Conservation (phyloP, 108 stramenopile species). For the Discostella pseudostelligera region DNA sequence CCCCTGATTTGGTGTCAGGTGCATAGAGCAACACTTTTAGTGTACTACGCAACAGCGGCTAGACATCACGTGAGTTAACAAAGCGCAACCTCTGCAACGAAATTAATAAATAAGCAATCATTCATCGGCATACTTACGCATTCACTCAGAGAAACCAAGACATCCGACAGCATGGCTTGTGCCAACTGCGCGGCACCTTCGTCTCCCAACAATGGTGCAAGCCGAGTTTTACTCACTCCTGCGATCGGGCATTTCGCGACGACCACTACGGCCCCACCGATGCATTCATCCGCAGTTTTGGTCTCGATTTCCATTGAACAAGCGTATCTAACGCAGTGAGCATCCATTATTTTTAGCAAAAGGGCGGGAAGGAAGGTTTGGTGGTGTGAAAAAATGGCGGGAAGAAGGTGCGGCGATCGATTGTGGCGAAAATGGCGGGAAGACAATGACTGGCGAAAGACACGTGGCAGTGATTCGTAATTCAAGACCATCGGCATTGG, state of each 20-base stretch:
- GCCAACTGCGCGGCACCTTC: constrained; percentile 74
- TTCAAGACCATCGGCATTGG: too few species aligned
- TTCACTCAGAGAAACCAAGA: constrained; percentile 49
- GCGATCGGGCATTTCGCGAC: constrained; percentile 83
- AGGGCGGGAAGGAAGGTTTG: too few species aligned
- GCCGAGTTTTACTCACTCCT: constrained; percentile 72
- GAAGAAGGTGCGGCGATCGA: too few species aligned
- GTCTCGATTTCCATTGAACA: not conserved
- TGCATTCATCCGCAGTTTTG: not conserved
- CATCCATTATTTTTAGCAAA: too few species aligned
- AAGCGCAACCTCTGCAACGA: not conserved
- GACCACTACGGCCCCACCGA: constrained; percentile 62
- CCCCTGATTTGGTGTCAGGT: constrained; percentile 51
- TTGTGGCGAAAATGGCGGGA: too few species aligned
- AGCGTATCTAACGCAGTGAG: not conserved
- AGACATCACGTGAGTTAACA: not conserved
- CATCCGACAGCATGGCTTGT: constrained; percentile 79
- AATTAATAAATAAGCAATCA: not conserved
- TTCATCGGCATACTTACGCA: constrained; percentile 36
- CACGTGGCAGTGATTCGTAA: too few species aligned
- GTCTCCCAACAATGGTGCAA: constrained; percentile 58
- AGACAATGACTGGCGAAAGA: too few species aligned
- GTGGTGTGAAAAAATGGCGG: too few species aligned
- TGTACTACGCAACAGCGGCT: constrained; percentile 38
- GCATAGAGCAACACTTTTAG: constrained; percentile 64